phyloP scores from a whole-genome alignment of 2,329 filamentous ascomycete species.

The Paraphaeosphaeria minitans region DNA sequence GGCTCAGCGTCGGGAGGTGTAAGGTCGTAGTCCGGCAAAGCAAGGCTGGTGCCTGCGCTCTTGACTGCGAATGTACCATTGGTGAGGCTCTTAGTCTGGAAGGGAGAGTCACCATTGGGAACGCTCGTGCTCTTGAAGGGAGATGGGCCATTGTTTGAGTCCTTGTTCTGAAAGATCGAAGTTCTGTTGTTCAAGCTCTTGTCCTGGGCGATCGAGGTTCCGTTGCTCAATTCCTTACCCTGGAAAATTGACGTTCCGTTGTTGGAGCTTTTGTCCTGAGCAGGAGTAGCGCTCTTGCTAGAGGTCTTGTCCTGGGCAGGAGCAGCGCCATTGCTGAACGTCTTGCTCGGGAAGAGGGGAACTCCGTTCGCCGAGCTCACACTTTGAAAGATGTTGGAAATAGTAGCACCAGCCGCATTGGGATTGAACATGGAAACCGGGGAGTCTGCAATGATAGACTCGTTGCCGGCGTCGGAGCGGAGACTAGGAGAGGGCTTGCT shows the following conservation, averaged over 20 bases:
- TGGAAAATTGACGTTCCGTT: neutral
- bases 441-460: constrained; percentile 26
- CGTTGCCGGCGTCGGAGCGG: constrained; percentile 32
- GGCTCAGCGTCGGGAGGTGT: constrained; percentile 1
- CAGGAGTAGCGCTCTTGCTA: neutral
- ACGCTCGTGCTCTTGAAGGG: neutral
- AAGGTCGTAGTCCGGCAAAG: constrained; percentile 1
- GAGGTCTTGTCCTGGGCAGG: neutral
- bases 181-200: neutral
- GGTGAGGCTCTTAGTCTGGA: neutral
- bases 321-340: neutral
- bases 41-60: constrained; percentile 5
- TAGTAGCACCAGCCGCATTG: neutral
- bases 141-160: neutral
- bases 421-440: constrained; percentile 10
- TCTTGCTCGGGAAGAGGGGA: neutral
- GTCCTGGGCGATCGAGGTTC: neutral
- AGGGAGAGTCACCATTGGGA: neutral
- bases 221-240: neutral
- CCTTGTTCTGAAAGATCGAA: neutral
- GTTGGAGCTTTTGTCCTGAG: neutral
- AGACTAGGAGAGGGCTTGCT: constrained; percentile 41
- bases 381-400: neutral
- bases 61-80: neutral
- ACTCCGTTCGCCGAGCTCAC: neutral